Evolutionary conservation across 2,329 filamentous ascomycete species (phyloP), one percentile per base, ranked within the genome.

Genomic region (Pseudogymnoascus sp.): DNA sequence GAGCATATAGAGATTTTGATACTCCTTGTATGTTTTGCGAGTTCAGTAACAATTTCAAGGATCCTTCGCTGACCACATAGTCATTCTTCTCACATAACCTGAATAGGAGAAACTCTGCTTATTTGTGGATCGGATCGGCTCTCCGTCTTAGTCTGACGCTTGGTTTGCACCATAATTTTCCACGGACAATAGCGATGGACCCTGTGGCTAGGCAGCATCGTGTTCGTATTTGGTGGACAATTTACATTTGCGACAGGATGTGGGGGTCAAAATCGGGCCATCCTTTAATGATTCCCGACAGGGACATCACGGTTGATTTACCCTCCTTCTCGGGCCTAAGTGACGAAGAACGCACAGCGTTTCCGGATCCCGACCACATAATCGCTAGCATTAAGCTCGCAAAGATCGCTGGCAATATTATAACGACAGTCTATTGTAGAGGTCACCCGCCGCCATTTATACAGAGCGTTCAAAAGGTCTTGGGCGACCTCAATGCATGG

Each of bases 201-300:
- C 71, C 74, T 0, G 59, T 65, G 35, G 67, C 67, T 1, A 65
- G 76, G 4, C 76, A 79, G 61, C 77, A 79, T 21, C 69, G 78
- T 1, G 73, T 72, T 6, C 69, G 77, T 1, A 70, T 79, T 0
- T 79, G 75, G 73, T 79, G 76, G 77, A 78, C 77, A 0, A 72
- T 77, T 0, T 79, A 79, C 45, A 75, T 71, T 7, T 71, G 79
- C 21, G 78, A 80, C 62, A 75, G 80, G 2, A 77, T 81, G 72
- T 80, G 76, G 75, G 78, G 78, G 2, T 78, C 79, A 0, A 79
- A 80, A 55, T 74, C 81, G 60, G 78, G 80, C 0, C 75, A 81
- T 23, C 79, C 80, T 0, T 75, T 78, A 5, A 77, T 79, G 40
- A 77, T 82, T 5, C 74, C 75, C 11, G 80, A 82, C 60, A 75